Percentiles rank a stretch among this genome's conserved stretches.
Evolutionary conservation across 2,329 filamentous ascomycete genomes (phyloP).

Genomic region (Zymoseptoria ardabiliae): DNA sequence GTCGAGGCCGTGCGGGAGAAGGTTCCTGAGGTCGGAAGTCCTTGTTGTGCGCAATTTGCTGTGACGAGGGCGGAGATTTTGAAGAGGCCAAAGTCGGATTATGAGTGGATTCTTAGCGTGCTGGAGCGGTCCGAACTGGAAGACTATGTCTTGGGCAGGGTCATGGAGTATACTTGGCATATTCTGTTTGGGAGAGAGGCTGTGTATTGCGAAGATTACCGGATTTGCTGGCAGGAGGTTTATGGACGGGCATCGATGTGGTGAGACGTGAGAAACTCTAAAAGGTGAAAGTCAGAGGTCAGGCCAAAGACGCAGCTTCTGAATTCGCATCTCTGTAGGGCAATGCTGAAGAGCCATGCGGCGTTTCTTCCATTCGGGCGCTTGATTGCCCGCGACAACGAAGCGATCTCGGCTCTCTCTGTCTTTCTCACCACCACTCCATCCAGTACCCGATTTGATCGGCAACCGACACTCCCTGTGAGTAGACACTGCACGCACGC

Average conservation of each 20-base stretch:
- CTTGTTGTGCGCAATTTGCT: conserved; percentile 30
- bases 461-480: too few species aligned
- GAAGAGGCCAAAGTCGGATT: conserved; percentile 25
- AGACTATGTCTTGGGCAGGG: conserved; percentile 45
- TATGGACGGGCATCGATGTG: conserved; percentile 17
- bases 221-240: conserved; percentile 24
- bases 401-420: too few species aligned
- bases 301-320: too few species aligned
- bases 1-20: conserved; percentile 8
- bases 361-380: too few species aligned
- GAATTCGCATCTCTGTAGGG: too few species aligned
- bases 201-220: conserved; percentile 23
- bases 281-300: too few species aligned
- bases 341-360: too few species aligned
- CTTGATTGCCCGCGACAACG: too few species aligned
- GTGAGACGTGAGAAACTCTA: too few species aligned
- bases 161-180: conserved; percentile 55
- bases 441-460: too few species aligned
- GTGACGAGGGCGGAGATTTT: conserved; percentile 26
- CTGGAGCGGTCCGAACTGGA: conserved; percentile 39
- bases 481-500: too few species aligned
- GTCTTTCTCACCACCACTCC: too few species aligned
- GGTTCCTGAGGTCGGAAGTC: conserved; percentile 14
- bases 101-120: conserved; percentile 39
- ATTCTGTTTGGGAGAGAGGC: conserved; percentile 36